phyloP scores from a whole-genome alignment of 1,139 yeast genomes.

The Candida sanyaensis region DNA sequence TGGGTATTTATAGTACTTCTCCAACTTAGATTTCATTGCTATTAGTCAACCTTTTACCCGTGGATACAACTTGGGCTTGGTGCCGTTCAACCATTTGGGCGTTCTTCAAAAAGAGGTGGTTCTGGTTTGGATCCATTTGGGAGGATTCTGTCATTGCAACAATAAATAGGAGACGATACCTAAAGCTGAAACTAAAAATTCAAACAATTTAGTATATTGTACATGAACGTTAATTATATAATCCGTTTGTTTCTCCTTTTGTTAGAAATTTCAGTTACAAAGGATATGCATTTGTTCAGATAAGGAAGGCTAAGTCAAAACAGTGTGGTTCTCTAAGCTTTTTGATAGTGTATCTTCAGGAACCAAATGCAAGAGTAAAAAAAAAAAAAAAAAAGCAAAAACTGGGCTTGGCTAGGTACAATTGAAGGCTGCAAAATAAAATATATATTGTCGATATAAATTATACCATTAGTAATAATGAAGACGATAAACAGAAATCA shows the following conservation, averaged over 20 bases:
- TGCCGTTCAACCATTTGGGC: neutral
- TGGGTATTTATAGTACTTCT: neutral
- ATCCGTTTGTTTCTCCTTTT: neutral
- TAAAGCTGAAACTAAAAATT: neutral
- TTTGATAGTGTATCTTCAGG: neutral
- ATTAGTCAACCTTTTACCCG: neutral
- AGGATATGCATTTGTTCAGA: neutral
- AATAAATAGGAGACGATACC: neutral
- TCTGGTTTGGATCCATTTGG: neutral
- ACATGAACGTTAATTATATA: conserved; percentile 1
- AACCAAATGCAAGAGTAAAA: neutral
- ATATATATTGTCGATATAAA: neutral
- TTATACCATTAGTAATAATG: neutral
- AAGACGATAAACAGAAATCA: neutral
- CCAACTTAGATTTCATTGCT: neutral
- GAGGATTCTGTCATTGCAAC: neutral
- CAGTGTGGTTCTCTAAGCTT: neutral
- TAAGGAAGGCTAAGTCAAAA: neutral
- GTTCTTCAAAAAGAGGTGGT: neutral
- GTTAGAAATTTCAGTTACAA: neutral
- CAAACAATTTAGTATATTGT: neutral
- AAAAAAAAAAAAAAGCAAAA: neutral
- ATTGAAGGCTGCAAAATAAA: neutral
- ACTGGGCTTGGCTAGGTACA: neutral
- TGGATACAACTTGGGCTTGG: neutral